Conservation (phyloP, 2,329 filamentous ascomycete genomes). For the Neofusicoccum kwambonambiense region DNA sequence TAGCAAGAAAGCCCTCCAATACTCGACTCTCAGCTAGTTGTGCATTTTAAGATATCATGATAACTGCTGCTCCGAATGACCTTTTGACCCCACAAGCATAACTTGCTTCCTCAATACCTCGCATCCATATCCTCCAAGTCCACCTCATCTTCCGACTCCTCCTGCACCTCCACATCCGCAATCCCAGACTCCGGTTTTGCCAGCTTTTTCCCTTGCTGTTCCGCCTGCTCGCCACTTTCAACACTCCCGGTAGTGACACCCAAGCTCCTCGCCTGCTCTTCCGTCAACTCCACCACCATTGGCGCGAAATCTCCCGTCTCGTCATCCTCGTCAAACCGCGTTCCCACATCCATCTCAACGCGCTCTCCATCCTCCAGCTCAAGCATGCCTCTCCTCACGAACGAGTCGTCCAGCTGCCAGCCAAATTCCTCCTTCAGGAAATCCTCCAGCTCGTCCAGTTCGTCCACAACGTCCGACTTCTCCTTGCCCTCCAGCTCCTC, state of each 20-base stretch:
- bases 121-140: conserved; percentile 41
- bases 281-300: conserved; percentile 55
- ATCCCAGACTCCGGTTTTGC: conserved; percentile 19
- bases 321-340: conserved; percentile 56
- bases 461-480: conserved; percentile 49
- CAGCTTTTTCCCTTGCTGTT: conserved; percentile 37
- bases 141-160: conserved; percentile 39
- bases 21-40: too few relatives aligned
- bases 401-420: conserved; percentile 57
- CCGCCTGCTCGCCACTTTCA: conserved; percentile 23
- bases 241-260: conserved; percentile 28
- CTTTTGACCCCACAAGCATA: too few relatives aligned
- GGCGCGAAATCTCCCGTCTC: conserved; percentile 66
- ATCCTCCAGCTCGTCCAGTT: conserved; percentile 55
- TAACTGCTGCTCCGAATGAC: too few relatives aligned
- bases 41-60: too few relatives aligned
- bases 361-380: conserved; percentile 63
- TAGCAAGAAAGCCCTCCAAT: too few relatives aligned
- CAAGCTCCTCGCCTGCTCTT: conserved; percentile 42
- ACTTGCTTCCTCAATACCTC: conserved; percentile 27
- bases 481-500: conserved; percentile 46
- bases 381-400: conserved; percentile 57
- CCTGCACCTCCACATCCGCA: conserved; percentile 25
- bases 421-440: conserved; percentile 55
- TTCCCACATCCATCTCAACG: conserved; percentile 58